phyloP scores from a whole-genome alignment of 1,284 basidiomycete genomes.

The Flammula alnicola region DNA sequence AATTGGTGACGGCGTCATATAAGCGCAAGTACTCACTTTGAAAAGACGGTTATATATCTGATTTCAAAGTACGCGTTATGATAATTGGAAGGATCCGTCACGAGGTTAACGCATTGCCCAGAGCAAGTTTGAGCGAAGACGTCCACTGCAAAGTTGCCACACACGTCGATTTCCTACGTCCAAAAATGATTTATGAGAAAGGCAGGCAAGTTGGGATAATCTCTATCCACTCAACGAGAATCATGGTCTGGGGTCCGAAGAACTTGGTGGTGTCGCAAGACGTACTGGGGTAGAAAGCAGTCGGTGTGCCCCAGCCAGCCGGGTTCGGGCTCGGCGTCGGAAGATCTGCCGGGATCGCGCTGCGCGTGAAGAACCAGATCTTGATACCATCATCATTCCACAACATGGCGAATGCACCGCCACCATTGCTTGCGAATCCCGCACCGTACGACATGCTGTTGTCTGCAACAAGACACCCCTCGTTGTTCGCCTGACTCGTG shows the following conservation, averaged over 20 bases:
- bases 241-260: constrained; percentile 25
- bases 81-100: too few relatives aligned
- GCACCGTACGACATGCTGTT: constrained; percentile 26
- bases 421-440: constrained; percentile 34
- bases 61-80: too few relatives aligned
- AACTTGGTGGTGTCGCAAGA: constrained; percentile 41
- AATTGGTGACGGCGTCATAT: too few relatives aligned
- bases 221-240: too few relatives aligned
- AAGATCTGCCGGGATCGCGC: constrained; percentile 60
- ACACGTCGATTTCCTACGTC: too few relatives aligned
- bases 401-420: constrained; percentile 57
- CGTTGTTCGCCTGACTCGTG: constrained; percentile 26
- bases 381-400: constrained; percentile 60
- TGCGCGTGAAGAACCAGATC: constrained; percentile 63
- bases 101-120: too few relatives aligned
- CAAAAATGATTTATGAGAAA: too few relatives aligned
- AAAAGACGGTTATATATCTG: too few relatives aligned
- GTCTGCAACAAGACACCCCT: constrained; percentile 58
- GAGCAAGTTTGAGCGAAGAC: too few relatives aligned
- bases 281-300: constrained; percentile 57
- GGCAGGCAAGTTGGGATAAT: too few relatives aligned
- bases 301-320: constrained; percentile 58
- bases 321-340: constrained; percentile 55
- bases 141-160: too few relatives aligned
- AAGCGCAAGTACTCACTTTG: too few relatives aligned